Conservation (phyloP, 768 basidiomycete species). For the Sporobolomyces pararoseus region DNA sequence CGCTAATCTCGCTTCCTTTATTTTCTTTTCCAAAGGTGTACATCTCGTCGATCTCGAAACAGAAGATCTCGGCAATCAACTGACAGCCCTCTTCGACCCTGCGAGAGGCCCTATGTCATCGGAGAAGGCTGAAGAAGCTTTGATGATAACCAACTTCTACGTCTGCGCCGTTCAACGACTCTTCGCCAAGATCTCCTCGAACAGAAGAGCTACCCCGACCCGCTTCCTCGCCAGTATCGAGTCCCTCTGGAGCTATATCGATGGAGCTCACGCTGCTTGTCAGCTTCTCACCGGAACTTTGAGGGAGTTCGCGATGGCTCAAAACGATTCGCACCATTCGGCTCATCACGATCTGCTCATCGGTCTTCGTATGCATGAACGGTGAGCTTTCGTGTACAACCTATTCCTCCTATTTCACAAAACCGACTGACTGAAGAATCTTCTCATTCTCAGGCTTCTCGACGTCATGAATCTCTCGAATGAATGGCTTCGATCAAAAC, state of each 20-base stretch:
- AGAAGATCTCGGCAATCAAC: constrained; percentile 19
- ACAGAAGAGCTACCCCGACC: not conserved
- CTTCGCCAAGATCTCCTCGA: constrained; percentile 18
- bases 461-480: constrained; percentile 38
- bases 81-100: constrained; percentile 25
- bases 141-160: constrained; percentile 32
- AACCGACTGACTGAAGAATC: not conserved
- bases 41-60: constrained; percentile 32
- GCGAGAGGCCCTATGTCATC: constrained; percentile 5
- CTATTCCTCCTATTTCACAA: not conserved
- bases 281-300: constrained; percentile 21
- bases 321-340: constrained; percentile 11
- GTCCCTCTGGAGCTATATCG: constrained; percentile 29
- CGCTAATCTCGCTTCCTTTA: too few relatives aligned
- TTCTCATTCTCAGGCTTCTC: constrained; percentile 17
- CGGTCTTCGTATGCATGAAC: constrained; percentile 33
- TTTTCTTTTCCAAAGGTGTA: too few relatives aligned
- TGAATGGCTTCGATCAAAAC: constrained; percentile 19
- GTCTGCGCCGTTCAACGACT: constrained; percentile 34
- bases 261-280: constrained; percentile 26
- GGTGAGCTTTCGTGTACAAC: not conserved
- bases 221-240: constrained; percentile 10
- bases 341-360: constrained; percentile 37
- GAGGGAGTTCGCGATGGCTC: constrained; percentile 18
- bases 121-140: constrained; percentile 22